Conservation (phyloP, 805 yeast species). For the Pichia heedii region DNA sequence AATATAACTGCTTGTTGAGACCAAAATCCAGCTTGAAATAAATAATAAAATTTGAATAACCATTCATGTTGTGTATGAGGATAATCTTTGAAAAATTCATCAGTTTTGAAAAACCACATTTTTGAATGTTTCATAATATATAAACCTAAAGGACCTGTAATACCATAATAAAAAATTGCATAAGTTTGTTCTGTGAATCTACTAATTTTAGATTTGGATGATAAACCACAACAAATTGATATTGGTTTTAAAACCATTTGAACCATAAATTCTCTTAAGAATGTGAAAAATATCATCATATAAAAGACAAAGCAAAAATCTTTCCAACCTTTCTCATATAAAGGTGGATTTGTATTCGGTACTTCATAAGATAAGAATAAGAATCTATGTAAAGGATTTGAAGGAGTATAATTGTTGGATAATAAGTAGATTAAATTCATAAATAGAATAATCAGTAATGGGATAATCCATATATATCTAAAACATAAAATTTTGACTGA, state of each 20-base stretch:
- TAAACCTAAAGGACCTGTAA: conserved; percentile 79
- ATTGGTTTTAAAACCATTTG: conserved; percentile 68
- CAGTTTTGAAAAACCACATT: conserved; percentile 83
- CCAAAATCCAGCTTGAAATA: conserved; percentile 96
- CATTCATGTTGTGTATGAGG: conserved; percentile 75
- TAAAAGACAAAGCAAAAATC: conserved; percentile 75
- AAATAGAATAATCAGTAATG: conserved; percentile 39
- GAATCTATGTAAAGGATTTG: conserved; percentile 57
- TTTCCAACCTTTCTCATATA: conserved; percentile 79
- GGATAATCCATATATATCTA: conserved; percentile 66
- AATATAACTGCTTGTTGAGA: conserved; percentile 87
- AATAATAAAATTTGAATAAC: conserved; percentile 70
- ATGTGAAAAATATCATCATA: conserved; percentile 82
- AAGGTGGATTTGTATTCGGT: conserved; percentile 43
- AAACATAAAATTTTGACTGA: conserved; percentile 50
- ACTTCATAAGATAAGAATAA: conserved; percentile 57
- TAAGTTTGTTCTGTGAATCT: conserved; percentile 94
- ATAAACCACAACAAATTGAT: conserved; percentile 46
- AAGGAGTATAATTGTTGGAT: conserved; percentile 47
- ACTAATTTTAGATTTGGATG: conserved; percentile 45
- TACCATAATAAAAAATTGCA: conserved; percentile 69
- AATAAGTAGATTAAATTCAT: conserved; percentile 38
- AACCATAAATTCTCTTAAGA: conserved; percentile 86
- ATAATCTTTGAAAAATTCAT: conserved; percentile 66
- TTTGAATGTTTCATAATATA: conserved; percentile 81